Evolutionary conservation across 1,139 yeast species (phyloP).

Genomic region (Hansenula sp.): DNA sequence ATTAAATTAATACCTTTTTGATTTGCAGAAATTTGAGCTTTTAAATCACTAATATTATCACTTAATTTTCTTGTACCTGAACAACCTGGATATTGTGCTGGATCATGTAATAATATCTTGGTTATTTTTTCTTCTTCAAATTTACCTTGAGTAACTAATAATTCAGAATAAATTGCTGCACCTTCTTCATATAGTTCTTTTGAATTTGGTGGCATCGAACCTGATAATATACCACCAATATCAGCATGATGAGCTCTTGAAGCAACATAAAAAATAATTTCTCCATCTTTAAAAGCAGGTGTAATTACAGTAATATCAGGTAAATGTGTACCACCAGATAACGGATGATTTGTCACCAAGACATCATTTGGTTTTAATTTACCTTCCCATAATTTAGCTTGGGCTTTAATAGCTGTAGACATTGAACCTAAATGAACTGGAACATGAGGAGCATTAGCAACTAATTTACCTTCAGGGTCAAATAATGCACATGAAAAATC

Average conservation of each 20-base stretch:
- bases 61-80: conserved; percentile 42
- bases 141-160: conserved; percentile 33
- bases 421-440: conserved; percentile 87
- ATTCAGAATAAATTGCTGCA: conserved; percentile 40
- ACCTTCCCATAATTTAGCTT: conserved; percentile 60
- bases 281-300: conserved; percentile 42
- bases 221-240: conserved; percentile 44
- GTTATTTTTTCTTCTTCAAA: conserved; percentile 38
- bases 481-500: conserved; percentile 86
- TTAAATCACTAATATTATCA: conserved; percentile 44
- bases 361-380: conserved; percentile 65
- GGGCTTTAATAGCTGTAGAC: conserved; percentile 78
- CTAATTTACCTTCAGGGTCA: conserved; percentile 69
- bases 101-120: conserved; percentile 33
- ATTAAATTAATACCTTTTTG: conserved; percentile 40
- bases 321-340: conserved; percentile 76
- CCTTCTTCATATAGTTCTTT: conserved; percentile 44
- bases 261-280: conserved; percentile 39
- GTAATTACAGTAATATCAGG: conserved; percentile 75
- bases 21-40: conserved; percentile 47
- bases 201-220: conserved; percentile 46
- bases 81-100: conserved; percentile 39
- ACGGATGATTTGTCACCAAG: conserved; percentile 73
- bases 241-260: conserved; percentile 52
- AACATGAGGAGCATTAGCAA: conserved; percentile 85